Conservation (phyloP, 2,329 filamentous ascomycete species). For the Cordyceps fumosorosea region DNA sequence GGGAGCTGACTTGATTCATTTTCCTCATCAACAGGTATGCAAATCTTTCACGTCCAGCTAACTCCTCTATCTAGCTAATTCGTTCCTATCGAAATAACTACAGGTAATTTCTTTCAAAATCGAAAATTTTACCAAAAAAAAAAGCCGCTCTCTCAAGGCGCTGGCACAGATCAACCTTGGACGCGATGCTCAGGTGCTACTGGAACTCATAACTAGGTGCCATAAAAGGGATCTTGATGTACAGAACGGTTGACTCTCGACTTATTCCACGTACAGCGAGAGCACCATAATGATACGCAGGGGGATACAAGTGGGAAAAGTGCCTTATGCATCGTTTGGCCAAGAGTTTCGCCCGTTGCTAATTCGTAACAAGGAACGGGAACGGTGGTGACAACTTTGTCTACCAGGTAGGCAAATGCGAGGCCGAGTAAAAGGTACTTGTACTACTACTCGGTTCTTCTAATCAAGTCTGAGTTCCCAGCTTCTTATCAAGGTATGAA, state of each 20-base stretch:
- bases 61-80: neutral
- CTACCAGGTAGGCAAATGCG: neutral
- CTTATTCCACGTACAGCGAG: neutral
- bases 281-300: neutral
- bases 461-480: neutral
- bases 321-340: neutral
- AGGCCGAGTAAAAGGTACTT: neutral
- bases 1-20: neutral
- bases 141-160: too few species aligned
- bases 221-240: neutral
- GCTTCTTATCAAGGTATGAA: neutral
- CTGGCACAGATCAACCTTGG: neutral
- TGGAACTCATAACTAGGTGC: neutral
- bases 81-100: neutral
- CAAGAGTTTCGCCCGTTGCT: neutral
- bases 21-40: neutral
- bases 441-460: neutral
- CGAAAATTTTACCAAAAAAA: neutral
- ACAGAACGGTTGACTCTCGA: neutral
- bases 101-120: neutral
- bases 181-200: neutral
- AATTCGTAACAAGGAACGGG: neutral
- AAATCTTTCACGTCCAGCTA: neutral
- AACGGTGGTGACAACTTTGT: neutral
- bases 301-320: neutral